Percentiles rank a stretch among this genome's conserved stretches.
Conservation (phyloP, 2,329 filamentous ascomycete species). For the Pseudogymnoascus destructans region DNA sequence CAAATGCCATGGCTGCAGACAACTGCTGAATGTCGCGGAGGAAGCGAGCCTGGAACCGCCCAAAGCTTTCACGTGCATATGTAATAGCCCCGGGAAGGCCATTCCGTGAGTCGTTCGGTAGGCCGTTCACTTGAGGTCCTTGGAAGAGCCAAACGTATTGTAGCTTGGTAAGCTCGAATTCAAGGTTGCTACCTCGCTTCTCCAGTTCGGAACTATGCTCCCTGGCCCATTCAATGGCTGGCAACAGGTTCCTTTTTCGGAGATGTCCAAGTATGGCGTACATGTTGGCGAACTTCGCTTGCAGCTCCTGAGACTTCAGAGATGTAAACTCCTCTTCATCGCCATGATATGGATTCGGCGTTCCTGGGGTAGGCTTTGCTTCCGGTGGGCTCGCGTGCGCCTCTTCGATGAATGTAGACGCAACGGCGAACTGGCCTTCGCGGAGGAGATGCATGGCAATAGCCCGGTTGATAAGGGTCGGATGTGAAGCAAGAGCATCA, state of each 20-base stretch:
- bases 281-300: slow-evolving; percentile 75
- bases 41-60: slow-evolving; percentile 61
- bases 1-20: slow-evolving; percentile 67
- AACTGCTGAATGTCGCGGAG: slow-evolving; percentile 69
- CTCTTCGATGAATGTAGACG: slow-evolving; percentile 72
- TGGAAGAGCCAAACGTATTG: slow-evolving; percentile 85
- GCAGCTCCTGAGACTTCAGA: slow-evolving; percentile 54
- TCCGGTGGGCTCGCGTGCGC: slow-evolving; percentile 35
- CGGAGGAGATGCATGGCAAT: slow-evolving; percentile 94
- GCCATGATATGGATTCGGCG: slow-evolving; percentile 24
- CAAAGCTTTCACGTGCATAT: slow-evolving; percentile 67
- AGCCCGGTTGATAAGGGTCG: slow-evolving; percentile 73
- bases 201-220: slow-evolving; percentile 59
- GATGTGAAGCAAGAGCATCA: slow-evolving; percentile 64
- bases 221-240: slow-evolving; percentile 80
- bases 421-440: slow-evolving; percentile 84
- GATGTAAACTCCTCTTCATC: slow-evolving; percentile 35
- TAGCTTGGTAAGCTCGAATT: slow-evolving; percentile 84
- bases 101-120: slow-evolving; percentile 40
- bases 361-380: slow-evolving; percentile 25
- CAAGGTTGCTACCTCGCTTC: slow-evolving; percentile 74
- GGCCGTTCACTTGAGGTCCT: slow-evolving; percentile 40
- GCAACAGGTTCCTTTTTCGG: slow-evolving; percentile 58
- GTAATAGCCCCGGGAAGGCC: slow-evolving; percentile 52
- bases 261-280: slow-evolving; percentile 76